Evolutionary conservation across 495 filamentous ascomycete species (phyloP), one percentile per base, ranked within the genome.

Genomic region (Lasiosphaeria ovina): DNA sequence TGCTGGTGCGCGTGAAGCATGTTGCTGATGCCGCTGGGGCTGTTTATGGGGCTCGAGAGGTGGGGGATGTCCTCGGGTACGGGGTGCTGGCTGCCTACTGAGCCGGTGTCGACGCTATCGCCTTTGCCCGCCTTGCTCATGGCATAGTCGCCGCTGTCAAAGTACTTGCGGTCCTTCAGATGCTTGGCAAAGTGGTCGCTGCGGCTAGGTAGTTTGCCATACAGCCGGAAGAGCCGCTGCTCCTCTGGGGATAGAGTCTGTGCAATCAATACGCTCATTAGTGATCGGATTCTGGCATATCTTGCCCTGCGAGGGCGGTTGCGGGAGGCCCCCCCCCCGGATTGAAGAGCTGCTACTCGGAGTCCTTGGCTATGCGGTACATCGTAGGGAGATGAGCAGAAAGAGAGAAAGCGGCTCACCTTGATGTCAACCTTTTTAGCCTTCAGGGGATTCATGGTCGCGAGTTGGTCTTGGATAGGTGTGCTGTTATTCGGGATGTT

Each of bases 51-150:
- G 47, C 89, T 90, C 40, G 89, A 86, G 59, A 93, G 81, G 74
- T 98, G 94, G 33, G 94, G 94, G 78, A 98, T 98, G 77, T 96
- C 89, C 75, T 98, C 93, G 57, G 94, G 94, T 53, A 92, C 85
- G 35, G 94, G 94, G 75, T 98, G 94, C 74, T 95, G 89, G 63
- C 89, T 90, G 65, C 94, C 94, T 71, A 98, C 90, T 71, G 86
- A 89, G 72, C 93, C 94, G 38, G 95, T 91, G 70, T 93, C 94
- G 67, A 93, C 88, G 72, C 94, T 90, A 61, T 92, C 89, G 72
- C 92, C 92, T 77, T 98, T 98, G 73, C 95, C 94, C 50, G 94
- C 95, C 81, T 98, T 98, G 76, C 89, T 93, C 77, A 98, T 89
- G 69, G 94, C 95, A 65, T 98, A 98, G 77, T 98, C 93, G 67